A percentile compares a stretch with the other conserved stretches of the same genome.
Evolutionary conservation across 1,284 basidiomycete species (phyloP).

Genomic region (Heterobasidion occidentale): DNA sequence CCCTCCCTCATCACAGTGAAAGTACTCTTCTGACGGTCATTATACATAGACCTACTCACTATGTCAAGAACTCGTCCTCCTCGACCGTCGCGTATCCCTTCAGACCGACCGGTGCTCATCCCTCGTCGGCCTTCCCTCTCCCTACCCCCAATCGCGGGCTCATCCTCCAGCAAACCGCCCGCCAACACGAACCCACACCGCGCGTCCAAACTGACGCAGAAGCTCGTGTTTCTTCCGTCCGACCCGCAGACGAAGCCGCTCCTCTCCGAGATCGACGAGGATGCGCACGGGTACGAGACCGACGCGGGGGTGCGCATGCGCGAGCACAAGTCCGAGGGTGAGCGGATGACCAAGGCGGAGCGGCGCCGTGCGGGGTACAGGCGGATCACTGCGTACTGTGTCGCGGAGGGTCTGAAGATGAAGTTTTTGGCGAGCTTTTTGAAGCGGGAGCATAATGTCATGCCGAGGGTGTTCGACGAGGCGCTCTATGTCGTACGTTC

Average conservation of each 20-base stretch:
- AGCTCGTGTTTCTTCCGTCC: conserved; percentile 86
- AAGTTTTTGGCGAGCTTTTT: conserved; percentile 77
- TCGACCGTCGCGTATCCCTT: not conserved
- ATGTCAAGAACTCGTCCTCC: not conserved
- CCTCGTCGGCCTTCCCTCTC: not conserved
- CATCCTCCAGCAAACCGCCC: conserved; percentile 22
- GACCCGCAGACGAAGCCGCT: conserved; percentile 86
- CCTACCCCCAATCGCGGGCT: conserved; percentile 20
- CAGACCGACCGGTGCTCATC: conserved; percentile 1
- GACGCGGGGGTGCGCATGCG: conserved; percentile 45
- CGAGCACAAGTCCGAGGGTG: conserved; percentile 72
- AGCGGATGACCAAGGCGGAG: conserved; percentile 75
- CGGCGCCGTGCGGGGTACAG: conserved; percentile 68
- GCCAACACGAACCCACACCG: conserved; percentile 47
- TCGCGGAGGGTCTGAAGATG: conserved; percentile 78
- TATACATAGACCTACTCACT: not conserved
- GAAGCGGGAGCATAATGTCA: conserved; percentile 90
- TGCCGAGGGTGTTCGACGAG: conserved; percentile 87
- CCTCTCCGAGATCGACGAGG: conserved; percentile 31
- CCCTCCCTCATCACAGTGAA: no score
- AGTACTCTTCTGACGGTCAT: no score
- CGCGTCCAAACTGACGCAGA: conserved; percentile 87
- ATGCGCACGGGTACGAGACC: conserved; percentile 56
- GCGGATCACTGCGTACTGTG: conserved; percentile 81
- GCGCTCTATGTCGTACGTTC: conserved; percentile 81